Base-by-base conservation (phyloP, 2,329 filamentous ascomycete species). In the Fusarium miscanthi region DNA sequence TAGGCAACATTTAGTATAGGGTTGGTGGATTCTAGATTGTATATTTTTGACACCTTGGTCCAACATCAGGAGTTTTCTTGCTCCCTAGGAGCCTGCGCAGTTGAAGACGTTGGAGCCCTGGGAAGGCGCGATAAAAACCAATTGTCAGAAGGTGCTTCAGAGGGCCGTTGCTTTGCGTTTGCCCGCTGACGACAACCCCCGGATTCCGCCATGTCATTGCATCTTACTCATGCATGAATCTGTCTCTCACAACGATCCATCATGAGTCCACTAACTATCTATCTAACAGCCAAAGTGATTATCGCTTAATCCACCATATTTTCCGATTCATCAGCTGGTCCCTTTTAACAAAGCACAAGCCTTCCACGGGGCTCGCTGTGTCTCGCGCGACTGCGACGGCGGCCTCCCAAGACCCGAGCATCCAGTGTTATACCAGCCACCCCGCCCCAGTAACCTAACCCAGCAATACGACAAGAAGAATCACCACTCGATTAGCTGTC, bases 321-420 rank as follows among this genome's bases (percentile, higher is more conserved):
- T 59, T 59, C 66, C 38, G 57, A 62, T 64, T 51, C 53, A 48
- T 41, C 31, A n/a, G 35, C 58, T 51, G 54, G 48, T 54, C 42
- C 41, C 54, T 64, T 52, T 72, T 27, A 54, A 59, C 40, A 53
- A 54, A 69, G 52, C 66, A 70, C 61, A 65, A 71, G 72, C 69
- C 64, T 69, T 74, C 25, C 63, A 71, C 64, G 49, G 70, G 33
- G 69, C 70, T 63, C 66, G 40, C 43, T 31, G 56, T 73, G 57
- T 69, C 56, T 66, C 59, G 67, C 63, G 63, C 67, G 53, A 61
- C 61, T 63, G 69, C 59, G 75, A 74, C 75, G 76, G 75, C 76
- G 75, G 76, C 76, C 75, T 77, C 75, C 75, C 72, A 72, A 66
- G 53, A 54, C 59, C 41, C 41, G 25, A 66, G 54, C 66, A 58